phyloP scores from a whole-genome alignment of 2,329 filamentous ascomycete species.

The Helotiales sp. region DNA sequence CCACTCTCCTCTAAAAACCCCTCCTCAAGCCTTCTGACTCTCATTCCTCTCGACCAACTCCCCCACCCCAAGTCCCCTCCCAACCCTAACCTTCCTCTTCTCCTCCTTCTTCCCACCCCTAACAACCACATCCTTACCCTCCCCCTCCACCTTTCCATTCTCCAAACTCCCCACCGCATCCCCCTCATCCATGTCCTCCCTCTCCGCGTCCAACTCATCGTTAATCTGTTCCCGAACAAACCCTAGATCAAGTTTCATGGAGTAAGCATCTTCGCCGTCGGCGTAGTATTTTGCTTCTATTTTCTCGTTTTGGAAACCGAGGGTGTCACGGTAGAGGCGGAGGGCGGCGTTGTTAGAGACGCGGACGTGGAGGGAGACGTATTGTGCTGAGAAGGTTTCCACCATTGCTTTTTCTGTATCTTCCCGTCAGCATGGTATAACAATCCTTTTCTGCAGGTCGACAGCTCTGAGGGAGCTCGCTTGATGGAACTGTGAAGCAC shows the following conservation, averaged over 20 bases:
- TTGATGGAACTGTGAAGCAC: slow-evolving; percentile 38
- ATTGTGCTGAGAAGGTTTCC: slow-evolving; percentile 86
- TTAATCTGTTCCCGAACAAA: slow-evolving; percentile 54
- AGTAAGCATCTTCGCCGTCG: slow-evolving; percentile 93
- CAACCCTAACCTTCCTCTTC: slow-evolving; percentile 84
- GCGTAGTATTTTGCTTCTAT: slow-evolving; percentile 91
- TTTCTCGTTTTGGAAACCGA: slow-evolving; percentile 86
- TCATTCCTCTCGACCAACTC: slow-evolving; percentile 74
- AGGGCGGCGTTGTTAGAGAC: slow-evolving; percentile 90
- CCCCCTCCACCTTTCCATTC: slow-evolving; percentile 31
- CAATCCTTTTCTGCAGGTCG: too few species aligned
- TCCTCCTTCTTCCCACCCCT: slow-evolving; percentile 61
- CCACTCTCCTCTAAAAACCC: not conserved
- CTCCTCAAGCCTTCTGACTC: slow-evolving; percentile 42
- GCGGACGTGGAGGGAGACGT: slow-evolving; percentile 95
- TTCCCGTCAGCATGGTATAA: not conserved
- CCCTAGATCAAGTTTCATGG: slow-evolving; percentile 84
- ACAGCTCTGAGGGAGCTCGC: too few species aligned
- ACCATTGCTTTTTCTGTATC: slow-evolving; percentile 86
- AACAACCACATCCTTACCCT: slow-evolving; percentile 40
- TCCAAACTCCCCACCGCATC: slow-evolving; percentile 69
- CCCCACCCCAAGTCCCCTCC: slow-evolving; percentile 75
- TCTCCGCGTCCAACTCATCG: slow-evolving; percentile 42
- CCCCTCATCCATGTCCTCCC: slow-evolving; percentile 62
- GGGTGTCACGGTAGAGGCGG: slow-evolving; percentile 87